Conservation (phyloP, 164 flowering plant genomes). For the Cinnamomum chago region DNA sequence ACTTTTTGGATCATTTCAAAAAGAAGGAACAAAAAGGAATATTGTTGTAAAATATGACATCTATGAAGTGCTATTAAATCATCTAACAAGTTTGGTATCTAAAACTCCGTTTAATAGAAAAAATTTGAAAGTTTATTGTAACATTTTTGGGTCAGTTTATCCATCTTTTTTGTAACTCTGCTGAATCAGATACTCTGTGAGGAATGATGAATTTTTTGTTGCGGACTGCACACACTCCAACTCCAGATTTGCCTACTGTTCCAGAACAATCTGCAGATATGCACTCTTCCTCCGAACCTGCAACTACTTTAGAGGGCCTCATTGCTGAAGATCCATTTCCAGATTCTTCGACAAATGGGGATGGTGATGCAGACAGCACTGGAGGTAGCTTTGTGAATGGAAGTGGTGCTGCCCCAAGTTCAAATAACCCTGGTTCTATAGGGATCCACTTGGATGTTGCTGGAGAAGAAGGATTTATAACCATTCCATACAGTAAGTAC, state of each 20-base stretch:
- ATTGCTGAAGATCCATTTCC: slow-evolving; percentile 66
- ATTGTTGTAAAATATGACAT: too few species aligned
- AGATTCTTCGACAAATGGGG: slow-evolving; percentile 23
- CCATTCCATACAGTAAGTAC: slow-evolving; percentile 71
- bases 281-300: slow-evolving; percentile 22
- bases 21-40: too few species aligned
- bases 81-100: too few species aligned
- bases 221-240: slow-evolving; percentile 44
- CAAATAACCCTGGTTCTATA: slow-evolving; percentile 24
- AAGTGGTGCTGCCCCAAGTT: slow-evolving; percentile 20
- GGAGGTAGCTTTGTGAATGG: slow-evolving; percentile 30
- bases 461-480: slow-evolving; percentile 83
- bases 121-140: neutral
- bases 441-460: slow-evolving; percentile 60
- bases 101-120: too few species aligned
- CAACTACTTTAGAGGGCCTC: slow-evolving; percentile 64
- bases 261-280: slow-evolving; percentile 25
- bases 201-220: slow-evolving; percentile 70
- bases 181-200: slow-evolving; percentile 23
- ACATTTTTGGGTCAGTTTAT: neutral
- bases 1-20: too few species aligned
- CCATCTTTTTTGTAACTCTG: slow-evolving; percentile 8
- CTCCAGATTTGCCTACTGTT: slow-evolving; percentile 31
- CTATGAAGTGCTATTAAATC: too few species aligned
- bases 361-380: slow-evolving; percentile 26